phyloP scores from a whole-genome alignment of 148 eudicot genomes.

The Talinum fruticosum region DNA sequence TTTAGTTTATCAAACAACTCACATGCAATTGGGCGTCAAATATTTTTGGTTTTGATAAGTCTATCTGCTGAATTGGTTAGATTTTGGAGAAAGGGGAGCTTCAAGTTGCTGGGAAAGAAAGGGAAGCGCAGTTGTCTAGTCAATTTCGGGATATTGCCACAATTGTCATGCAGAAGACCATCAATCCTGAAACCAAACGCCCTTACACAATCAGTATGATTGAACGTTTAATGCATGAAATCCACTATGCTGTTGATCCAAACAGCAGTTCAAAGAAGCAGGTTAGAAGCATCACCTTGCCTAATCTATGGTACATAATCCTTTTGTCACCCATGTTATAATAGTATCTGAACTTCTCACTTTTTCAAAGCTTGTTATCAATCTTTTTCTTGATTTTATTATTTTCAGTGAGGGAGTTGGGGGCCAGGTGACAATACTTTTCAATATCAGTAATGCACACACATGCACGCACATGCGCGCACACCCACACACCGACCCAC shows the following conservation, averaged over 20 bases:
- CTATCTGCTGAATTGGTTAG: slow-evolving; percentile 31
- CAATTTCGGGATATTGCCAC: slow-evolving; percentile 98
- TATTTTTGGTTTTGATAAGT: neutral
- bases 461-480: no score
- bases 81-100: slow-evolving; percentile 98
- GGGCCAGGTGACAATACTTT: no score
- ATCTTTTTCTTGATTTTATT: neutral
- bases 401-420: neutral
- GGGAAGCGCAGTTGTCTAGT: slow-evolving; percentile 92
- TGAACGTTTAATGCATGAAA: slow-evolving; percentile 97
- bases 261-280: slow-evolving; percentile 90
- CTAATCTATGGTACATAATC: neutral
- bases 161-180: slow-evolving; percentile 91
- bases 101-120: slow-evolving; percentile 97
- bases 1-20: neutral
- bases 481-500: no score
- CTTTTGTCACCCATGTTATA: neutral
- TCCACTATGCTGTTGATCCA: slow-evolving; percentile 96
- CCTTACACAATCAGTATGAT: slow-evolving; percentile 98
- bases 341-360: neutral
- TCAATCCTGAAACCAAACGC: slow-evolving; percentile 80
- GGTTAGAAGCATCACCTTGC: slow-evolving; percentile 34
- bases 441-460: no score
- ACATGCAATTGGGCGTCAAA: neutral
- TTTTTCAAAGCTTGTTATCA: neutral